Base-by-base conservation (phyloP, 176 grass and related monocot species). In the Urochloa ruziziensis region DNA sequence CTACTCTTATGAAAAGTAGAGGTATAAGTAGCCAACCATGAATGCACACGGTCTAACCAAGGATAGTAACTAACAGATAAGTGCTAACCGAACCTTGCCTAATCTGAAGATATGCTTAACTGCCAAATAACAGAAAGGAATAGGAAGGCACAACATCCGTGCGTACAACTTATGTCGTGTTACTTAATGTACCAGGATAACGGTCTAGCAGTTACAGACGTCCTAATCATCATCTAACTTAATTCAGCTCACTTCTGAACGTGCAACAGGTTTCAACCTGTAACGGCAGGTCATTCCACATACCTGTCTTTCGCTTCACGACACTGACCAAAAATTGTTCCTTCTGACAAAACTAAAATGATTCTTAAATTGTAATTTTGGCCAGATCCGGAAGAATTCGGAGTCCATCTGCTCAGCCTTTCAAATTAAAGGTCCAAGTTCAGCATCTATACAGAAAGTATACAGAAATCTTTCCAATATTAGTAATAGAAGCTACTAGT, bases 351-450 rank as follows among this genome's bases (percentile, higher is more conserved):
- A 66, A 1, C n/a, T 40, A 67, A 70, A 72, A 39, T 25, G 43
- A 73, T 42, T 54, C 46, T 42, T 65, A n/a, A 54, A 63, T 10
- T 18, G 28, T 34, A 74, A 74, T 16, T 9, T 19, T 21, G 35
- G 25, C 54, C 17, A 53, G 67, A 77, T 57, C 7, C 17, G 1
- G 16, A 21, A 80, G 53, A 80, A 58, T 4, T 54, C 53, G 19
- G 32, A 68, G n/a, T 85, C 24, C n/a, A 51, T 14, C 36, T 27
- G 54, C 53, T 27, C 18, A 33, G 52, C 52, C 48, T 62, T 36
- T 81, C 3, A 75, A 25, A 62, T 34, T 88, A 54, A 77, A 28
- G 17, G 82, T 69, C 59, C 30, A 80, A 69, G 63, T 57, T 19
- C 39, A 51, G 40, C 42, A 34, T 68, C 5, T 19, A 53, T 32